Evolutionary conservation across 176 grass and related monocot genomes (phyloP).

Genomic region (Tillandsia fasciculata): DNA sequence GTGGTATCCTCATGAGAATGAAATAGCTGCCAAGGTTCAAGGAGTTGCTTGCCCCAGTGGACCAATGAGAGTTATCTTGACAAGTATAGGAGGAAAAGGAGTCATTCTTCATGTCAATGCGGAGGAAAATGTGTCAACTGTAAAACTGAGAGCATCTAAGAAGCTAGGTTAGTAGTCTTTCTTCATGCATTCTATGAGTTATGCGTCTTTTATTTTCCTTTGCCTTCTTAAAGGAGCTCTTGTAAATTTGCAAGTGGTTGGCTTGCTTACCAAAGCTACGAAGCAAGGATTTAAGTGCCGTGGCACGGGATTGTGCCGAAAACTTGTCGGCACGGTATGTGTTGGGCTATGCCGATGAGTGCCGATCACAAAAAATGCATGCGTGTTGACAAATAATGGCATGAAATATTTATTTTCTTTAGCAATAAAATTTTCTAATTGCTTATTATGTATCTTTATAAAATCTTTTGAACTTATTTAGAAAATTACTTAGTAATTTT

Average conservation of each 20-base stretch:
- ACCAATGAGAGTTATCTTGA: conserved; percentile 66
- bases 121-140: conserved; percentile 59
- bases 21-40: conserved; percentile 55
- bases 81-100: conserved; percentile 78
- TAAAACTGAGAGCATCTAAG: conserved; percentile 87
- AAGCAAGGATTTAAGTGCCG: too few species aligned
- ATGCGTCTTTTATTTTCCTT: conserved; percentile 8
- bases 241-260: not conserved
- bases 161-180: conserved; percentile 56
- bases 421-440: too few species aligned
- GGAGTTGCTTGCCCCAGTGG: conserved; percentile 47
- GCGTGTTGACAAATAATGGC: too few species aligned
- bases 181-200: not conserved
- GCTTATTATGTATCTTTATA: too few species aligned
- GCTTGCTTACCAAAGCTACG: too few species aligned
- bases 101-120: conserved; percentile 67
- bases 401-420: too few species aligned
- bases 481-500: too few species aligned
- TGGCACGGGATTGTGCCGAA: too few species aligned
- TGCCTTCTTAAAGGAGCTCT: conserved; percentile 10
- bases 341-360: too few species aligned
- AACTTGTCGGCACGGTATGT: too few species aligned
- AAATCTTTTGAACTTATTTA: too few species aligned
- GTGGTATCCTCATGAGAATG: conserved; percentile 89
- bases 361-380: too few species aligned